Percentiles rank a stretch among this genome's conserved stretches.
phyloP scores from a whole-genome alignment of 257 asterid species.

The Fraxinus cuspidata region DNA sequence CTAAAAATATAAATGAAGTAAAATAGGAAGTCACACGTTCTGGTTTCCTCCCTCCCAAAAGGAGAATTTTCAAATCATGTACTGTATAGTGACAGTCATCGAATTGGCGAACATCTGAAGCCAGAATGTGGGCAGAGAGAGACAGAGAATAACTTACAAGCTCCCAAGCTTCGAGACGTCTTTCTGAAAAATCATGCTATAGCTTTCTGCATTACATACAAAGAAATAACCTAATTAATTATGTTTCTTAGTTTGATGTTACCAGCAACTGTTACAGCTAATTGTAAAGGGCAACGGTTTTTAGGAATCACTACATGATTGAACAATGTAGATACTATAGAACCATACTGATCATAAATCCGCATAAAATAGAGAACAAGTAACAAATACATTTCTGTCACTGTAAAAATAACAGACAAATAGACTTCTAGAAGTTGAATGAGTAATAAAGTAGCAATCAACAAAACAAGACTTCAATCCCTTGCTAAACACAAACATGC shows the following conservation, averaged over 20 bases:
- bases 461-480: not conserved
- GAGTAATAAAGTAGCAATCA: not conserved
- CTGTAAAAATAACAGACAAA: not conserved
- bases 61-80: not conserved
- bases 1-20: not conserved
- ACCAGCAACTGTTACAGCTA: slow-evolving; percentile 13
- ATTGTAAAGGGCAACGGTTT: slow-evolving; percentile 2
- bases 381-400: not conserved
- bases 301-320: slow-evolving; percentile 4
- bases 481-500: slow-evolving; percentile 7
- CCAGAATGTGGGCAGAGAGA: not conserved
- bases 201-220: slow-evolving; percentile 49
- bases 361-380: not conserved
- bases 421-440: not conserved
- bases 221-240: slow-evolving; percentile 2
- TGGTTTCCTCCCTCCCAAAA: not conserved
- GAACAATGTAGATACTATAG: not conserved
- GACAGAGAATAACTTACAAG: slow-evolving; percentile 46
- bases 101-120: slow-evolving; percentile 4
- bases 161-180: slow-evolving; percentile 75
- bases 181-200: slow-evolving; percentile 35
- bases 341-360: slow-evolving; percentile 5
- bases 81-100: not conserved
- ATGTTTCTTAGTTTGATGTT: not conserved
- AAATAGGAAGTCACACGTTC: not conserved